Conservation (phyloP, 176 grass and related monocot species). For the Zea luxurians region DNA sequence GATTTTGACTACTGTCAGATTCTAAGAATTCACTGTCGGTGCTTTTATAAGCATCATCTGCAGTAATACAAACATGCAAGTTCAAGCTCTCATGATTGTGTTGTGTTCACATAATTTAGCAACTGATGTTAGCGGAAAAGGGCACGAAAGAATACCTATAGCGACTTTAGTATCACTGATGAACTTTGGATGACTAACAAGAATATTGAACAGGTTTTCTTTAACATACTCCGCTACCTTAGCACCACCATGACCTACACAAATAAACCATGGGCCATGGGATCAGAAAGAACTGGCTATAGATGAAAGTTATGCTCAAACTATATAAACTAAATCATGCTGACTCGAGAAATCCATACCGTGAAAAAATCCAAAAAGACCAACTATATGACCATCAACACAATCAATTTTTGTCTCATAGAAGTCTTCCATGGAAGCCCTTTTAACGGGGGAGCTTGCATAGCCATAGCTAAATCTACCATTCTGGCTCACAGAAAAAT, state of each 20-base stretch:
- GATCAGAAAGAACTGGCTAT: neutral
- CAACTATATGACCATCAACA: constrained; percentile 58
- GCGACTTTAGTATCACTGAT: constrained; percentile 58
- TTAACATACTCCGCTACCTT: constrained; percentile 69
- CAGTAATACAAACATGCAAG: neutral
- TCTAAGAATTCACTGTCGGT: constrained; percentile 63
- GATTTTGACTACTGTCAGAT: constrained; percentile 61
- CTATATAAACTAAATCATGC: constrained; percentile 5
- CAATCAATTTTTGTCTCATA: constrained; percentile 66
- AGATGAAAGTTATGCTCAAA: neutral
- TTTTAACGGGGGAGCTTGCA: constrained; percentile 60
- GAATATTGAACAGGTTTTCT: constrained; percentile 56
- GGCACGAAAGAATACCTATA: constrained; percentile 40
- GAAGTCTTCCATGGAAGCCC: constrained; percentile 66
- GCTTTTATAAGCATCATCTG: constrained; percentile 65
- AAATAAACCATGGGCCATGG: constrained; percentile 2
- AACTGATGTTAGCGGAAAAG: neutral
- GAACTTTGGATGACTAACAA: constrained; percentile 62
- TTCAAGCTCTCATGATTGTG: neutral
- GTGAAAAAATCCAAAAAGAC: constrained; percentile 62
- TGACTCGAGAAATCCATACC: constrained; percentile 37
- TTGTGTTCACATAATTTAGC: neutral
- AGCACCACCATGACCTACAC: constrained; percentile 66
- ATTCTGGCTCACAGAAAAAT: constrained; percentile 56
- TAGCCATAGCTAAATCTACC: constrained; percentile 62